phyloP scores from a whole-genome alignment of 1,284 basidiomycete species.

The Tremellales sp. region DNA sequence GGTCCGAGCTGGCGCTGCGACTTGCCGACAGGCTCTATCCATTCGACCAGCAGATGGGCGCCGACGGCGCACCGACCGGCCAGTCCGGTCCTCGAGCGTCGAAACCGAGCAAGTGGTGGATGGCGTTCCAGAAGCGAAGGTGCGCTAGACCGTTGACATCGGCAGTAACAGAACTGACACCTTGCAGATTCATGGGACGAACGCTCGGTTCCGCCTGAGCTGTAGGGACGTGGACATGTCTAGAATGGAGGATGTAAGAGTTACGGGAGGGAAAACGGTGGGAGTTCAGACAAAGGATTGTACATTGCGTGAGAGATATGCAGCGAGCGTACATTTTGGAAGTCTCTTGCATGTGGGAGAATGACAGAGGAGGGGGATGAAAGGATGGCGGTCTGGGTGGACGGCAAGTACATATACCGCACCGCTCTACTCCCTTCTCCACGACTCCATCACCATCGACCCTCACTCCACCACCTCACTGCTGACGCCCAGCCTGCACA shows the following conservation, averaged over 20 bases:
- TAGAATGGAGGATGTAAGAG: background rate
- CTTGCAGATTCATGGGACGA: conserved; percentile 12
- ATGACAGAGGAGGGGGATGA: too few relatives aligned
- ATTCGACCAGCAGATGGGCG: conserved; percentile 39
- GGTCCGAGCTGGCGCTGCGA: conserved; percentile 84
- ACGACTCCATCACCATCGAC: too few relatives aligned
- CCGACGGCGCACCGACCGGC: conserved; percentile 57
- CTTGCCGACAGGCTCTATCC: conserved; percentile 82
- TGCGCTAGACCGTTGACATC: conserved; percentile 18
- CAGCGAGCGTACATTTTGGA: too few relatives aligned
- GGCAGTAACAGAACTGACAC: background rate
- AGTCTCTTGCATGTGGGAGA: too few relatives aligned
- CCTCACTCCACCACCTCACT: too few relatives aligned
- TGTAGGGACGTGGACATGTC: background rate
- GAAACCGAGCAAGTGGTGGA: conserved; percentile 99
- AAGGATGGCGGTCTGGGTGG: background rate
- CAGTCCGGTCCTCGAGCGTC: conserved; percentile 35
- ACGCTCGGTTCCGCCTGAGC: conserved; percentile 8
- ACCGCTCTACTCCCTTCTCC: too few relatives aligned
- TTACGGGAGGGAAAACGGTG: background rate
- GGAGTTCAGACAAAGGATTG: too few relatives aligned
- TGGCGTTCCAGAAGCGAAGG: conserved; percentile 92
- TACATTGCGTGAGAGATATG: background rate
- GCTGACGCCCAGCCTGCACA: too few relatives aligned
- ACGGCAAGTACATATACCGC: too few relatives aligned